Conservation (phyloP, 2,329 filamentous ascomycete species). For the Fusarium globosum region DNA sequence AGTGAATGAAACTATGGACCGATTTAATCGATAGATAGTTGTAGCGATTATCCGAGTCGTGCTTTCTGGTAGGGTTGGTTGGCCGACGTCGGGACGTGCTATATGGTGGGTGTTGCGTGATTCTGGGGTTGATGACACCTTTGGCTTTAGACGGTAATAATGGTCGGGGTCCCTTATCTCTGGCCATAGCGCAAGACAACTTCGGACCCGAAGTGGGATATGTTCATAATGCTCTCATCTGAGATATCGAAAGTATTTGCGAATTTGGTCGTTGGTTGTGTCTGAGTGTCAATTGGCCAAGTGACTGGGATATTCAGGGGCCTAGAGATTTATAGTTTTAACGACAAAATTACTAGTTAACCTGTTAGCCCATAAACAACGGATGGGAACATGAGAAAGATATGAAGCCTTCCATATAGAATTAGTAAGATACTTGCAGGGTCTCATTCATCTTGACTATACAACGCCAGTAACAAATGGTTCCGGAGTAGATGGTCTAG, state of each 20-base stretch:
- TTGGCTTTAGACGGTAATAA: neutral
- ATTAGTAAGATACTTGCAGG: too few species aligned
- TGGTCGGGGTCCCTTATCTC: neutral
- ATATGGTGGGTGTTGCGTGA: constrained; percentile 12
- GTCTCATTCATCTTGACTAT: neutral
- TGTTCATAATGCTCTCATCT: accelerated
- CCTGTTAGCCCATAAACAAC: accelerated
- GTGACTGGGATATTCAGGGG: accelerated
- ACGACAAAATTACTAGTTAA: too few species aligned
- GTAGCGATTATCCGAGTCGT: neutral
- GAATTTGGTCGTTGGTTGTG: too few species aligned
- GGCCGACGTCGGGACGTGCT: constrained; percentile 6
- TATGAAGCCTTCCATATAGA: accelerated
- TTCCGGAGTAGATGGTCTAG: neutral
- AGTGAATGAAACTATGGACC: neutral
- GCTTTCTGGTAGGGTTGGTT: neutral
- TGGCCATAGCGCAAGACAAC: neutral
- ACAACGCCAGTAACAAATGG: neutral
- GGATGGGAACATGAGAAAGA: accelerated
- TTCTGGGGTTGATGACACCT: constrained; percentile 19
- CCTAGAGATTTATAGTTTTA: neutral
- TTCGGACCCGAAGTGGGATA: neutral
- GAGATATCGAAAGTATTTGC: too few species aligned
- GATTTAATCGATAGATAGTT: neutral
- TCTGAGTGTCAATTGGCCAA: neutral